Conservation (phyloP, 148 eudicot genomes). For the Fagopyrum homotropicum region DNA sequence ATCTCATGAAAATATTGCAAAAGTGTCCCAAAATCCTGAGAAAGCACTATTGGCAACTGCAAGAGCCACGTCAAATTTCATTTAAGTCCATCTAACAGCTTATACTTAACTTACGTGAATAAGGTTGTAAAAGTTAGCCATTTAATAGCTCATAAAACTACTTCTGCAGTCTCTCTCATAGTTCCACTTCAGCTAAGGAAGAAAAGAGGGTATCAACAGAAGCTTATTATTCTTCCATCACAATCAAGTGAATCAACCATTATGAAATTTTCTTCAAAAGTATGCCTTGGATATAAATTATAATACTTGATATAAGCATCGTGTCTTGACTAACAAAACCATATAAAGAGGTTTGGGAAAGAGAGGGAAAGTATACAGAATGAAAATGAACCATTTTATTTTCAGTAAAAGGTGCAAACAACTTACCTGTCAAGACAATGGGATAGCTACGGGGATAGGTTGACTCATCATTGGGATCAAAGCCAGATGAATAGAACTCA, state of each 20-base stretch:
- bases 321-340: not conserved
- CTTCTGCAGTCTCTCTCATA: not conserved
- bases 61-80: no score
- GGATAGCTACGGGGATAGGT: slow-evolving; percentile 91
- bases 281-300: not conserved
- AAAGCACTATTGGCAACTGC: no score
- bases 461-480: slow-evolving; percentile 42
- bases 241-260: not conserved
- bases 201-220: not conserved
- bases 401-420: not conserved
- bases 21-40: no score
- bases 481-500: slow-evolving; percentile 64
- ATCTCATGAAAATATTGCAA: no score
- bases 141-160: not conserved
- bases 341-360: not conserved
- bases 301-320: not conserved
- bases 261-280: not conserved
- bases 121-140: not conserved
- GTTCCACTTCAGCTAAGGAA: not conserved
- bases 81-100: no score
- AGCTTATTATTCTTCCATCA: slow-evolving; percentile 5
- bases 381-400: slow-evolving; percentile 5
- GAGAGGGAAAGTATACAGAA: not conserved
- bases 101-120: not conserved
- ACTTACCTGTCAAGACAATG: slow-evolving; percentile 86